Evolutionary conservation across 2,329 filamentous ascomycete genomes (phyloP), one percentile per base, ranked within the genome.

Genomic region (Colletotrichum filicis): DNA sequence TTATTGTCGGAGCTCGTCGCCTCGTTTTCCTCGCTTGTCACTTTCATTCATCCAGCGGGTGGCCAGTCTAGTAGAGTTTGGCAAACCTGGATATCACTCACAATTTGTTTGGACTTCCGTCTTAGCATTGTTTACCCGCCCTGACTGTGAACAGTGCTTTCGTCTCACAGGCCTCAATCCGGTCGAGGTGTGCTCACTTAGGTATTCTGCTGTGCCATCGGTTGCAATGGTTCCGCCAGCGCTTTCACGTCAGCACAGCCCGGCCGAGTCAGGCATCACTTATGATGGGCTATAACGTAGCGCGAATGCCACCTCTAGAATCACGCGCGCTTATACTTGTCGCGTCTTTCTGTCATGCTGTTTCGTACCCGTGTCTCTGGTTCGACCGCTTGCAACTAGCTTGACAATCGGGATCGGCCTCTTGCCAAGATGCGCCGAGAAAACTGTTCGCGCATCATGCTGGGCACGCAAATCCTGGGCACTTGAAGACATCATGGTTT

Each of bases 381-480:
- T 14, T 57, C 14, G 26, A 12, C 9, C 19, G 11, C 49, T 19
- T 52, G 11, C 24, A 58, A 52, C 28, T 30, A n/a, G 14, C 19
- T 19, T 37, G 16, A 19, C n/a, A 24, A 16, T 72, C 65, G 42
- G 64, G 26, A 49, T 60, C 66, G 59, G 42, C 58, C 24, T 46
- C 19, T 46, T 61, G 59, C 53, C 53, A 72, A 63, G n/a, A 22
- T n/a, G 49, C 58, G 65, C 49, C 69, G 63, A 71, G 68, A 52
- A 22, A 30, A 57, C 26, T 37, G 63, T 68, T 67, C 57, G 53
- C 58, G 37, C 58, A 53, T 62, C 57, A 42, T 14, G 8, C 24
- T 22, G 37, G 26, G 26, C 16, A 14, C 14, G 14, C 28, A 37
- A 28, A 68, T 62, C 19, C 26, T 24, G 8, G 46, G 35, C 19